Percentiles rank a stretch among this genome's conserved stretches.
Conservation (phyloP, 345 rosid genomes). For the Citrus mangshanensis region DNA sequence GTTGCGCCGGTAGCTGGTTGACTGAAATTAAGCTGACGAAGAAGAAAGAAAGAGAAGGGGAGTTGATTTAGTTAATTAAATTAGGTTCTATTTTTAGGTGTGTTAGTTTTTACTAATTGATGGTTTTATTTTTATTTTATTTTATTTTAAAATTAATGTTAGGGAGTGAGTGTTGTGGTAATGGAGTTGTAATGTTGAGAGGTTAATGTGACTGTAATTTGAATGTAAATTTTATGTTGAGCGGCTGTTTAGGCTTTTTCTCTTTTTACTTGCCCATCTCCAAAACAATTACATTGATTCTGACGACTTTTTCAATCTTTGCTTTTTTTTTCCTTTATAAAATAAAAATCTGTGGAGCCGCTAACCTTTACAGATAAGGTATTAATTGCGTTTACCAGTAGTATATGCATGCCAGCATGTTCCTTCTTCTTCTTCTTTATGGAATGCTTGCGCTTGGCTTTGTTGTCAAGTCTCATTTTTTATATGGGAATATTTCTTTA, state of each 20-base stretch:
- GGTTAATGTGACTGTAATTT: slow-evolving; percentile 31
- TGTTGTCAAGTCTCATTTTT: background rate
- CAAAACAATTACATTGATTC: no score
- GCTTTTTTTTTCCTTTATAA: no score
- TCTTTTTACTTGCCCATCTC: background rate
- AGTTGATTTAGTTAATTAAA: background rate
- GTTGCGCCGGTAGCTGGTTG: slow-evolving; percentile 66
- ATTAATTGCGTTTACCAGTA: background rate
- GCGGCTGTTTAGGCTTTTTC: slow-evolving; percentile 29
- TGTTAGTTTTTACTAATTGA: slow-evolving; percentile 25
- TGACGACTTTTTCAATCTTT: background rate
- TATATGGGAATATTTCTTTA: background rate
- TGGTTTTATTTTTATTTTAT: slow-evolving; percentile 10
- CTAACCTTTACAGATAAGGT: background rate
- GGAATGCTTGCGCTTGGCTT: background rate
- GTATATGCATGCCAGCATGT: background rate
- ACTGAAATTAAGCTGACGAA: slow-evolving; percentile 1
- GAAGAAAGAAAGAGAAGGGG: background rate
- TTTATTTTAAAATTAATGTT: background rate
- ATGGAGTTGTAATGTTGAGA: slow-evolving; percentile 11
- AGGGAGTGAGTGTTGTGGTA: slow-evolving; percentile 7
- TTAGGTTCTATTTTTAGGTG: slow-evolving; percentile 16
- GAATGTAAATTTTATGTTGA: slow-evolving; percentile 35
- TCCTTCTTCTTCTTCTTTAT: background rate
- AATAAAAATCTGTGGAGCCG: no score